Percentiles rank a stretch among this genome's conserved stretches.
Conservation (phyloP, 176 grass and related monocot species). For the Calamus simplicifolius region DNA sequence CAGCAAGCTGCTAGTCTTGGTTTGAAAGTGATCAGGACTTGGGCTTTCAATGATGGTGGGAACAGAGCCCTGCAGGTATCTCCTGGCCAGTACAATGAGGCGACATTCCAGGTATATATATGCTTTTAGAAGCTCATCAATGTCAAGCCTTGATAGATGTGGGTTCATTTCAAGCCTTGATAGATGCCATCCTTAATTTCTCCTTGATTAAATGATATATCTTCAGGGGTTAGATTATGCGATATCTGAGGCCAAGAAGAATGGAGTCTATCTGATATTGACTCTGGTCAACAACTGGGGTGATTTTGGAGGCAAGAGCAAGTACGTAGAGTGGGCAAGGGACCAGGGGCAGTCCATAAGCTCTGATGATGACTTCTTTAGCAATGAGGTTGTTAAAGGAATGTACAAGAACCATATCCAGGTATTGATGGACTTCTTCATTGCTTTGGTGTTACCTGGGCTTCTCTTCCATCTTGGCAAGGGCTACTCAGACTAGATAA, state of each 20-base stretch:
- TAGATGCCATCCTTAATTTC: too few relatives aligned
- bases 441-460: too few relatives aligned
- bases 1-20: slow-evolving; percentile 42
- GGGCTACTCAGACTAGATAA: too few relatives aligned
- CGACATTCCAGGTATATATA: slow-evolving; percentile 40
- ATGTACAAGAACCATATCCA: slow-evolving; percentile 75
- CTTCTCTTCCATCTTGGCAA: too few relatives aligned
- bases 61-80: slow-evolving; percentile 49
- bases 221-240: slow-evolving; percentile 63
- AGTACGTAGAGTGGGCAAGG: slow-evolving; percentile 80
- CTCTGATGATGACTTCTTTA: slow-evolving; percentile 66
- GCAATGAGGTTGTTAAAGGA: slow-evolving; percentile 16
- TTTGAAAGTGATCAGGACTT: slow-evolving; percentile 47
- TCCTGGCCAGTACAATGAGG: slow-evolving; percentile 63
- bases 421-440: slow-evolving; percentile 1
- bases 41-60: slow-evolving; percentile 82
- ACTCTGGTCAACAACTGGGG: slow-evolving; percentile 76
- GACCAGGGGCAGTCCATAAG: slow-evolving; percentile 27
- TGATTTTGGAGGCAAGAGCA: slow-evolving; percentile 56
- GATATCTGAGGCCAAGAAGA: slow-evolving; percentile 56
- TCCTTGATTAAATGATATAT: background rate
- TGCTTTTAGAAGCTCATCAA: background rate
- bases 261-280: slow-evolving; percentile 48
- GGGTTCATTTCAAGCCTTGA: too few relatives aligned
- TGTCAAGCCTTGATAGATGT: too few relatives aligned